Conservation (phyloP, 306 rosid genomes). For the Cucurbita moschata region DNA sequence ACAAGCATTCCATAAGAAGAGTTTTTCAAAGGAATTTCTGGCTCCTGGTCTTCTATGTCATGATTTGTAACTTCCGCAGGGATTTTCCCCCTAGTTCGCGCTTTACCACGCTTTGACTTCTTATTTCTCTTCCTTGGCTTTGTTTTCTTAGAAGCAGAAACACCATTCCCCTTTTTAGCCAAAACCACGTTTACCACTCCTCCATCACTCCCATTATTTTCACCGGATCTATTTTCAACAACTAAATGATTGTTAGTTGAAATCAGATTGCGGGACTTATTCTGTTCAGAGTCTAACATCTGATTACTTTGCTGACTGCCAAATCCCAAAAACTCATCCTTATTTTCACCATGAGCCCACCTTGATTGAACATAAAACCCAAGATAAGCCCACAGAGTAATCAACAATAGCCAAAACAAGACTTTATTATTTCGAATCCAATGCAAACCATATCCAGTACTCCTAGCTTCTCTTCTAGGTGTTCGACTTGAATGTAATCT, state of each 20-base stretch:
- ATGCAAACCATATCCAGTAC: constrained; percentile 24
- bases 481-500: constrained; percentile 37
- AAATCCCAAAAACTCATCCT: constrained; percentile 41
- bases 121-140: constrained; percentile 40
- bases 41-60: constrained; percentile 39
- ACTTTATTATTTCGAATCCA: constrained; percentile 51
- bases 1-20: constrained; percentile 66
- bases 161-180: constrained; percentile 26
- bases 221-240: constrained; percentile 18
- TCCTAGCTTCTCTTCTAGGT: constrained; percentile 50
- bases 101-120: constrained; percentile 28
- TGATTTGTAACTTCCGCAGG: constrained; percentile 16
- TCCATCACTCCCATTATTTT: constrained; percentile 17
- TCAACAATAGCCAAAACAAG: constrained; percentile 53
- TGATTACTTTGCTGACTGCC: constrained; percentile 26
- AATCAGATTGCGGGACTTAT: constrained; percentile 25
- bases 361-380: constrained; percentile 71
- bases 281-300: constrained; percentile 23
- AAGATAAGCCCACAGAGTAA: constrained; percentile 88
- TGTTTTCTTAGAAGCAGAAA: constrained; percentile 22
- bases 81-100: constrained; percentile 32
- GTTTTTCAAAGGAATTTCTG: constrained; percentile 51
- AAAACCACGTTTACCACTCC: constrained; percentile 27
- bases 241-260: constrained; percentile 13
- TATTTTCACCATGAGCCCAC: constrained; percentile 64